A percentile compares a stretch with the other conserved stretches of the same genome.
These are phyloP conservation scores for Paraphaeosphaeria minitans DNA, from an alignment of 2,329 filamentous ascomycete species.

Conservation along the genomic window DNA sequence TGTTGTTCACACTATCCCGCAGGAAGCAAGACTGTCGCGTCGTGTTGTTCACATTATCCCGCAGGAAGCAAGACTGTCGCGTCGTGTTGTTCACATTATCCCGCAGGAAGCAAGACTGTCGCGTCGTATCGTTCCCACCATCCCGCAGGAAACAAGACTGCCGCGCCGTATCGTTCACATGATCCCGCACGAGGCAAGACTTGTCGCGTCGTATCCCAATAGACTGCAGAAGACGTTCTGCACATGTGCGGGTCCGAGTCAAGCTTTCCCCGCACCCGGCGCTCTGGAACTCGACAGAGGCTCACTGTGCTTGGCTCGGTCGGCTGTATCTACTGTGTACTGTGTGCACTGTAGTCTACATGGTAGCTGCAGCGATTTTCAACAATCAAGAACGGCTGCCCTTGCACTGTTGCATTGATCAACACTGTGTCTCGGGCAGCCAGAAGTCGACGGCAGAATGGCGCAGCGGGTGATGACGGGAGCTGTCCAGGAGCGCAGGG, in stretches of 20 bases:
- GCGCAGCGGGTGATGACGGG: no score
- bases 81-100: not conserved
- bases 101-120: not conserved
- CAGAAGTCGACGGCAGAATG: no score
- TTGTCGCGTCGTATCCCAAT: not conserved
- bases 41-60: not conserved
- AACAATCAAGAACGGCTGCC: not conserved
- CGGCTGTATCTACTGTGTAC: no score
- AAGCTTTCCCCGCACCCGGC: slow-evolving; percentile 41
- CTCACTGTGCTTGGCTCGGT: slow-evolving; percentile 15
- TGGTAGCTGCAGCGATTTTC: slow-evolving; percentile 6
- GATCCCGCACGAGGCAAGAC: not conserved
- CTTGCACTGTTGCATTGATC: not conserved
- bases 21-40: not conserved
- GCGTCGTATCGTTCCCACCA: not conserved
- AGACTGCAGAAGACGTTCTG: not conserved
- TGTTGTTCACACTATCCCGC: not conserved
- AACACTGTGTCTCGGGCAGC: no score
- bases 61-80: not conserved
- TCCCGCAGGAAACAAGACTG: not conserved
- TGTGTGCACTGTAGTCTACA: no score
- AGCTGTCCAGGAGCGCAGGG: no score
- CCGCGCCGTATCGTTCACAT: not conserved
- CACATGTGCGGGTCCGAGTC: not conserved
- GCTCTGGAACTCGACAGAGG: slow-evolving; percentile 9